Evolutionary conservation across 805 yeast species (phyloP).

Genomic region (Millerago galiae): DNA sequence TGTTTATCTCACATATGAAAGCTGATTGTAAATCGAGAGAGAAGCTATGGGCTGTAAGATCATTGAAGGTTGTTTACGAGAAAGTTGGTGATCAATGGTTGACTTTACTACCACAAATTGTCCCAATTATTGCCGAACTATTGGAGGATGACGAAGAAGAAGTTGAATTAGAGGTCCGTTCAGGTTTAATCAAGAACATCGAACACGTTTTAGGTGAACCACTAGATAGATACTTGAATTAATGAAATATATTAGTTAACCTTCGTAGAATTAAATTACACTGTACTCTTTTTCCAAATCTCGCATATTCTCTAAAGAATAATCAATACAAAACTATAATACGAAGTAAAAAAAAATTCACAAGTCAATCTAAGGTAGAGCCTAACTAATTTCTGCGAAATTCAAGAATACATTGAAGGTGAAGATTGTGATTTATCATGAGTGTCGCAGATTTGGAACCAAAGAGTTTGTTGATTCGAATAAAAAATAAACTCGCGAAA

Average conservation of each 20-base stretch:
- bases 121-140: slow-evolving; percentile 91
- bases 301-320: too few species aligned
- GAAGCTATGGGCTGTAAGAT: slow-evolving; percentile 74
- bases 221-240: slow-evolving; percentile 69
- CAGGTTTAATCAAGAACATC: slow-evolving; percentile 83
- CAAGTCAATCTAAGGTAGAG: too few species aligned
- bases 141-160: slow-evolving; percentile 93
- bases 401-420: too few species aligned
- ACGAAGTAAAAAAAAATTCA: too few species aligned
- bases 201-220: slow-evolving; percentile 95
- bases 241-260: not conserved
- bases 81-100: slow-evolving; percentile 96
- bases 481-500: too few species aligned
- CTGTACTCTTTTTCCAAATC: not conserved
- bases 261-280: not conserved
- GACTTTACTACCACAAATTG: slow-evolving; percentile 82
- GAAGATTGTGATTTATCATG: too few species aligned
- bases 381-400: too few species aligned
- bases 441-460: too few species aligned
- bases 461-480: too few species aligned
- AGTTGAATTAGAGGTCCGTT: slow-evolving; percentile 86
- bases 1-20: slow-evolving; percentile 61
- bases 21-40: slow-evolving; percentile 49
- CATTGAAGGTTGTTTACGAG: slow-evolving; percentile 75
- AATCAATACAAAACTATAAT: too few species aligned